Evolutionary conservation across 495 filamentous ascomycete genomes (phyloP).

Genomic region (Xylaria longipes): DNA sequence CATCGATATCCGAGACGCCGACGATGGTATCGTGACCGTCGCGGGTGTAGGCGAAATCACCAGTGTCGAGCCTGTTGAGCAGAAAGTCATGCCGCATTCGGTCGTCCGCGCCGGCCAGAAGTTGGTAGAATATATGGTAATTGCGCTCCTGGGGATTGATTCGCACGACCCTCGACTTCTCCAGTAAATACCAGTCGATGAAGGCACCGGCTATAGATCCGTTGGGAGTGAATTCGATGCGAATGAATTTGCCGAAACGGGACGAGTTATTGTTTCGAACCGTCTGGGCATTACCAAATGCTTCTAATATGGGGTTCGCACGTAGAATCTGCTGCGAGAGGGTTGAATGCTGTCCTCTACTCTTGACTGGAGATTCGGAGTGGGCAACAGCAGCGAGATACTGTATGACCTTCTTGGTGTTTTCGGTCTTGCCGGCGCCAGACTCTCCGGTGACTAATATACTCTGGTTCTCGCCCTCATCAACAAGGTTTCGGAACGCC

Average conservation of each 20-base stretch:
- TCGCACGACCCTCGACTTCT: conserved; percentile 94
- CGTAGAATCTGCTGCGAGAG: conserved; percentile 97
- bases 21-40: conserved; percentile 89
- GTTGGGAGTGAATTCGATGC: conserved; percentile 90
- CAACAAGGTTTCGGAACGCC: conserved; percentile 93
- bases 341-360: conserved; percentile 74
- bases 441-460: conserved; percentile 99
- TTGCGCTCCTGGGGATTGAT: conserved; percentile 88
- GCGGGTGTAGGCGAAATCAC: conserved; percentile 90
- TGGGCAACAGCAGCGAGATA: conserved; percentile 95
- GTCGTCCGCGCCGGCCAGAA: conserved; percentile 80
- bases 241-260: conserved; percentile 98
- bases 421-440: conserved; percentile 98
- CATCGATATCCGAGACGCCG: conserved; percentile 88
- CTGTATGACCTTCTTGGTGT: conserved; percentile 99
- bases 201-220: conserved; percentile 95
- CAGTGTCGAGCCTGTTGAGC: conserved; percentile 71
- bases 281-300: conserved; percentile 98
- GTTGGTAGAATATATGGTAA: conserved; percentile 98
- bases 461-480: conserved; percentile 95
- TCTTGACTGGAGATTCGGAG: conserved; percentile 72
- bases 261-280: conserved; percentile 99
- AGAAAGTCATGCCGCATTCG: conserved; percentile 77
- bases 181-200: conserved; percentile 98
- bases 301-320: conserved; percentile 97